Percentiles rank a stretch among this genome's conserved stretches.
phyloP scores from a whole-genome alignment of 306 rosid species.

The Ormosia emarginata region DNA sequence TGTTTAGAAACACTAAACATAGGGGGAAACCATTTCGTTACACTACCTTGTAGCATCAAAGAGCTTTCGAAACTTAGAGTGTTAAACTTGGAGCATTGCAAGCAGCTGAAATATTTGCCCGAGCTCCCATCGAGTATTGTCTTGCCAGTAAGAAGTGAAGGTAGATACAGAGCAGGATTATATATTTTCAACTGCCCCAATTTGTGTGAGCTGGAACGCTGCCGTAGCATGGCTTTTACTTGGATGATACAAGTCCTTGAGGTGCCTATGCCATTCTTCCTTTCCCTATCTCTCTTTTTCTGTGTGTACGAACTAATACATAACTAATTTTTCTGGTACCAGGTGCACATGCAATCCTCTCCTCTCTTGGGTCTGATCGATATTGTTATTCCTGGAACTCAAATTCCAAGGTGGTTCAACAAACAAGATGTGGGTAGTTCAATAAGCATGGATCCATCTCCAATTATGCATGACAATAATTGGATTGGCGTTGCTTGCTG shows the following conservation, averaged over 20 bases:
- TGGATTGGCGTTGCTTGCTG: no score
- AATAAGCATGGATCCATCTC: no score
- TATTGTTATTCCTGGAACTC: neutral
- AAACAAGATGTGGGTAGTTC: no score
- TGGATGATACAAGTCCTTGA: slow-evolving; percentile 13
- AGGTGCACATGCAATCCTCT: neutral
- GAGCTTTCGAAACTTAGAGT: neutral
- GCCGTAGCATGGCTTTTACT: neutral
- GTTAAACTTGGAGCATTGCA: neutral
- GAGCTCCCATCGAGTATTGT: neutral
- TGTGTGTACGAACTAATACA: neutral
- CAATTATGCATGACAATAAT: no score
- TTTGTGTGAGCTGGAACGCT: neutral
- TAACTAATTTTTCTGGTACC: neutral
- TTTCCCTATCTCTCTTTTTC: neutral
- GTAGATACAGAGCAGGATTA: no score
- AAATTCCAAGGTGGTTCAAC: no score
- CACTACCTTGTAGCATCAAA: neutral
- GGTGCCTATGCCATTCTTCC: neutral
- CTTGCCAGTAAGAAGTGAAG: neutral
- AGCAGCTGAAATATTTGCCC: neutral
- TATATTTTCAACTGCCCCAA: neutral
- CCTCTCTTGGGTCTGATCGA: fast-evolving
- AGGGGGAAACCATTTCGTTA: neutral
- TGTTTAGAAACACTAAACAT: neutral